Evolutionary conservation across 1,139 yeast genomes (phyloP).

Genomic region (Candida neerlandica): DNA sequence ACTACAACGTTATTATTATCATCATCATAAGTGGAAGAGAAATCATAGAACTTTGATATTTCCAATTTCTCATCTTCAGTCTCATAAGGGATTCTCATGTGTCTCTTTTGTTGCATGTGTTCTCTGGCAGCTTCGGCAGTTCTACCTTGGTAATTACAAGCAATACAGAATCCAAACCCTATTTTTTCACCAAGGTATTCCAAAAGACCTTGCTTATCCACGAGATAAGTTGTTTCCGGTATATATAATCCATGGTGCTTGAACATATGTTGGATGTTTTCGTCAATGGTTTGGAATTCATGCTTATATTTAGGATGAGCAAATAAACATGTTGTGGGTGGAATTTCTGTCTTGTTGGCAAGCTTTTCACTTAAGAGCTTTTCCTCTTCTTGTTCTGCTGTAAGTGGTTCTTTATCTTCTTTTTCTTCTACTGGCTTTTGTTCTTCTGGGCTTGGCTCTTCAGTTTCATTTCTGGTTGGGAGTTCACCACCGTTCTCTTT

Average conservation of each 20-base stretch:
- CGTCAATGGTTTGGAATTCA: slow-evolving; percentile 49
- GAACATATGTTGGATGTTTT: slow-evolving; percentile 76
- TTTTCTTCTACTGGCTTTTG: slow-evolving; percentile 21
- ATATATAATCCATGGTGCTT: slow-evolving; percentile 78
- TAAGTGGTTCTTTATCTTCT: slow-evolving; percentile 8
- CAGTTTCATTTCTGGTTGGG: slow-evolving; percentile 11
- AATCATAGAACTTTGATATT: slow-evolving; percentile 84
- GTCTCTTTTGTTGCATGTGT: slow-evolving; percentile 85
- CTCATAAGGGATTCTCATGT: slow-evolving; percentile 89
- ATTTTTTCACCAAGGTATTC: slow-evolving; percentile 78
- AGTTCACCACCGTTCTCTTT: slow-evolving; percentile 24
- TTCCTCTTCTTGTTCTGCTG: slow-evolving; percentile 52
- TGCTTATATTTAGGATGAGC: slow-evolving; percentile 56
- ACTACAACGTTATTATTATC: slow-evolving; percentile 20
- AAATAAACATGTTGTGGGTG: slow-evolving; percentile 76
- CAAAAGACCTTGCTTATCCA: slow-evolving; percentile 71
- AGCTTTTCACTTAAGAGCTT: slow-evolving; percentile 57
- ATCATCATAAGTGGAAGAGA: slow-evolving; percentile 61
- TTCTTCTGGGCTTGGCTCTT: slow-evolving; percentile 10
- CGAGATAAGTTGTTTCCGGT: slow-evolving; percentile 76
- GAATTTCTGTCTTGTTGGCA: slow-evolving; percentile 65
- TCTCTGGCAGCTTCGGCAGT: slow-evolving; percentile 86
- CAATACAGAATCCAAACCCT: slow-evolving; percentile 82
- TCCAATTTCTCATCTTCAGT: slow-evolving; percentile 77
- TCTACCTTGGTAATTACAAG: slow-evolving; percentile 82